Percentiles rank a stretch among this genome's conserved stretches.
phyloP scores from a whole-genome alignment of 805 yeast genomes.

The Lipomyces yamanashiensis region DNA sequence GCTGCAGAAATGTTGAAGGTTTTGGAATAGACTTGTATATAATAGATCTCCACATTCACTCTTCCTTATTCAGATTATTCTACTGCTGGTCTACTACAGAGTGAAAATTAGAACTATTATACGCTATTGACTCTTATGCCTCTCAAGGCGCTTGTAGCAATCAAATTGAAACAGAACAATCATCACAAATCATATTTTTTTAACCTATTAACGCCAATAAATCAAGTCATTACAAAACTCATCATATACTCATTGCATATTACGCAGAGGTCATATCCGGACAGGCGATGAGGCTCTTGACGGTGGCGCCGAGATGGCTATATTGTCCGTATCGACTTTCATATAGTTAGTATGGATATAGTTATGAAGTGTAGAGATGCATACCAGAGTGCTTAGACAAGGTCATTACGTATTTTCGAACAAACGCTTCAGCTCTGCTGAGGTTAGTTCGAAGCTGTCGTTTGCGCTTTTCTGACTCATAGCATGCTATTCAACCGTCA shows the following conservation, averaged over 20 bases:
- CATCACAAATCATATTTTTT: too few species aligned
- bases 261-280: not conserved
- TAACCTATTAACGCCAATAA: too few species aligned
- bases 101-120: too few species aligned
- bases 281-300: conserved; percentile 15
- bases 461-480: not conserved
- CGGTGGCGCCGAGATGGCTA: conserved; percentile 18
- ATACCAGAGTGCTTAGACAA: conserved; percentile 18
- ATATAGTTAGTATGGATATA: not conserved
- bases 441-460: conserved; percentile 21
- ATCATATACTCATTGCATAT: too few species aligned
- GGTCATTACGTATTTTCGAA: conserved; percentile 12
- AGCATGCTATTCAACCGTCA: not conserved
- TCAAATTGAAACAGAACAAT: too few species aligned
- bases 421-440: conserved; percentile 27
- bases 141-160: too few species aligned
- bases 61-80: too few species aligned
- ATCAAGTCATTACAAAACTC: too few species aligned
- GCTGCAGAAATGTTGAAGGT: conserved; percentile 54
- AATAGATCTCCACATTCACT: not conserved
- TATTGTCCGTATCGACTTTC: conserved; percentile 15
- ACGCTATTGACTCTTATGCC: too few species aligned
- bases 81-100: too few species aligned
- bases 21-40: conserved; percentile 13
- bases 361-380: not conserved